Base-by-base conservation (phyloP, 345 rosid species). In the Raphanus sativus region DNA sequence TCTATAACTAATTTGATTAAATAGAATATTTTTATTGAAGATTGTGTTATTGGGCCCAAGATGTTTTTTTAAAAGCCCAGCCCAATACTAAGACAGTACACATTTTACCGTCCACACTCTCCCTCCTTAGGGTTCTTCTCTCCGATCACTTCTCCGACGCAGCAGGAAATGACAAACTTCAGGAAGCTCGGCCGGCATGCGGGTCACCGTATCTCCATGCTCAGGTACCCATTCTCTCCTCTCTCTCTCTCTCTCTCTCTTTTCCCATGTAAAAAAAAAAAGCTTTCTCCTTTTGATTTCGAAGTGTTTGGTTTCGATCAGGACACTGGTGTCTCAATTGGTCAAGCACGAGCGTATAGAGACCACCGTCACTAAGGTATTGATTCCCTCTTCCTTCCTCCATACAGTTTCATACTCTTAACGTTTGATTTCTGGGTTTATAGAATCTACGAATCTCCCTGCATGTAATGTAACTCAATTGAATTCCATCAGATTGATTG, bases 321-420 rank as follows among this genome's bases (percentile, higher is more conserved):
- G 97, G 83, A 94, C 93, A 50, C 83, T 94, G 92, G 98, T 90
- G 11, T 94, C 97, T 13, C 97, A 92, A 79, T 45, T 94, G 85
- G 92, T 90, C 75, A 90, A 92, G 85, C 98, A 92, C 74, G 97
- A 94, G 79, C 89, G 97, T 3, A 88, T 92, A 11, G 98, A 94
- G 79, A 94, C 98, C 73, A 92, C 97, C 0, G 97, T 94, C 73
- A 87, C 98, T 7, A 92, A 90, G 89, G 97, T 88, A 69, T 6
- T 26, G 13, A 61, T 17, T 68, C 56, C 5, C 21, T 0, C 40
- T 28, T 3, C 4, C 9, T 34, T 34, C 10, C 40, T 34, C 34
- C 34, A 4, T 32, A 32, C 34, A 32, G 42, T 36, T 40, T 40
- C 12, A 32, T 4, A 32, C 34, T 4, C 34, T 32, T 10, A 11